phyloP scores from a whole-genome alignment of 495 filamentous ascomycete genomes.

The Aspergillus haitiensis region DNA sequence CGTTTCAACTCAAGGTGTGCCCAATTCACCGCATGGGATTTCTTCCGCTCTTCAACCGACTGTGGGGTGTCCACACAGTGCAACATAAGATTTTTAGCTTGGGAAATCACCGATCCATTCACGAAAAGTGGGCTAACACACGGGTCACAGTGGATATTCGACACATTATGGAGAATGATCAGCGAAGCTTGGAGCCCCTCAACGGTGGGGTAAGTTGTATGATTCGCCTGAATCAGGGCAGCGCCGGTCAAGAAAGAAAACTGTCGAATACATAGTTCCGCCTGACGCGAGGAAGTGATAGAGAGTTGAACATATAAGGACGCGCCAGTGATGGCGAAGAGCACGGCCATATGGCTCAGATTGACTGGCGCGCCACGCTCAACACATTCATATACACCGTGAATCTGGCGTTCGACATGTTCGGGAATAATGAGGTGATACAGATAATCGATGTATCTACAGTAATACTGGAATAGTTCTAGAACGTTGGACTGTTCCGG shows the following conservation, averaged over 20 bases:
- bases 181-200: constrained; percentile 50
- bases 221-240: constrained; percentile 38
- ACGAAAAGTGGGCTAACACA: constrained; percentile 37
- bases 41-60: constrained; percentile 17
- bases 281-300: constrained; percentile 27
- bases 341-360: constrained; percentile 34
- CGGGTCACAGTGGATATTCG: constrained; percentile 28
- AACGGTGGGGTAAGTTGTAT: constrained; percentile 38
- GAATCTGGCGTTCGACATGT: constrained; percentile 32
- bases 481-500: constrained; percentile 32
- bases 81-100: constrained; percentile 47
- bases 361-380: constrained; percentile 19
- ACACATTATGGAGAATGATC: constrained; percentile 38
- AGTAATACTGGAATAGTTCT: constrained; percentile 39
- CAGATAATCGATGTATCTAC: constrained; percentile 37
- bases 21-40: constrained; percentile 20
- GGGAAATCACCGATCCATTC: constrained; percentile 33
- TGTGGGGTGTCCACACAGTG: constrained; percentile 41
- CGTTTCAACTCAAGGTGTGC: constrained; percentile 40
- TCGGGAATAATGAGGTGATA: constrained; percentile 40
- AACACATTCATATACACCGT: constrained; percentile 33
- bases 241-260: constrained; percentile 35
- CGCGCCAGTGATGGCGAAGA: constrained; percentile 42
- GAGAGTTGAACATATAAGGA: constrained; percentile 38
- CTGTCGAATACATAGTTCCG: constrained; percentile 32